Conservation (phyloP, 352 stramenopile genomes). For the Globisporangium echinulatum region DNA sequence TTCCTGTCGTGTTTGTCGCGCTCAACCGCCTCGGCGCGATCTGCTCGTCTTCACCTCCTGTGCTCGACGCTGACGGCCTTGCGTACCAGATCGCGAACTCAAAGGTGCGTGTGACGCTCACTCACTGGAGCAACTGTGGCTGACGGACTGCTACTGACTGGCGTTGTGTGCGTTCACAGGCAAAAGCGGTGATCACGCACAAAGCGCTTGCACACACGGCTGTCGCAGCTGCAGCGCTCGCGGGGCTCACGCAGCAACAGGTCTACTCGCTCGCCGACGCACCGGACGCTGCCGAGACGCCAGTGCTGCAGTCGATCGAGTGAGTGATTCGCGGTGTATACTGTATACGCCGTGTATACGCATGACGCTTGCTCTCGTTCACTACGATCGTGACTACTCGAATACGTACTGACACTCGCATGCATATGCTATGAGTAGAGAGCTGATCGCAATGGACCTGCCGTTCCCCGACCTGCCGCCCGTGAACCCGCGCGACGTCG, state of each 20-base stretch:
- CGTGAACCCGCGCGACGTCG: conserved; percentile 11
- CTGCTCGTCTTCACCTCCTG: conserved; percentile 29
- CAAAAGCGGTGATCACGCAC: conserved; percentile 28
- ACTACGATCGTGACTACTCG: conserved; percentile 2
- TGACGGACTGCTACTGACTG: no score
- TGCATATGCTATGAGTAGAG: conserved; percentile 13
- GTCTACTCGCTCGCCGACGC: conserved; percentile 27
- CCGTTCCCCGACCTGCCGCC: conserved; percentile 3
- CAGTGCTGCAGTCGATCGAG: conserved; percentile 22
- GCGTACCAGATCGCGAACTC: conserved; percentile 25
- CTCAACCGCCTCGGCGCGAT: conserved; percentile 32
- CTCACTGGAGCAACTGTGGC: no score
- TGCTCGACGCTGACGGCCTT: conserved; percentile 32
- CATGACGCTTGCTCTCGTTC: not conserved
- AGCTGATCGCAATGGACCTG: conserved; percentile 15
- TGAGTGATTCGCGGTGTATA: conserved; percentile 4
- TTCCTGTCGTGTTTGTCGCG: conserved; percentile 33
- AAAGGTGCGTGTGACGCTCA: conserved; percentile 14
- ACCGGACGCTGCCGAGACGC: not conserved
- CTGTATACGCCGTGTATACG: not conserved
- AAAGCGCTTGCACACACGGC: conserved; percentile 20
- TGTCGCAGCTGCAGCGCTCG: conserved; percentile 17
- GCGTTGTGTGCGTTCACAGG: not conserved
- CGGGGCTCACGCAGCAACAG: conserved; percentile 3
- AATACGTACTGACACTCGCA: not conserved